phyloP scores from a whole-genome alignment of 73 alveolate species.

The Uronychia binucleata region DNA sequence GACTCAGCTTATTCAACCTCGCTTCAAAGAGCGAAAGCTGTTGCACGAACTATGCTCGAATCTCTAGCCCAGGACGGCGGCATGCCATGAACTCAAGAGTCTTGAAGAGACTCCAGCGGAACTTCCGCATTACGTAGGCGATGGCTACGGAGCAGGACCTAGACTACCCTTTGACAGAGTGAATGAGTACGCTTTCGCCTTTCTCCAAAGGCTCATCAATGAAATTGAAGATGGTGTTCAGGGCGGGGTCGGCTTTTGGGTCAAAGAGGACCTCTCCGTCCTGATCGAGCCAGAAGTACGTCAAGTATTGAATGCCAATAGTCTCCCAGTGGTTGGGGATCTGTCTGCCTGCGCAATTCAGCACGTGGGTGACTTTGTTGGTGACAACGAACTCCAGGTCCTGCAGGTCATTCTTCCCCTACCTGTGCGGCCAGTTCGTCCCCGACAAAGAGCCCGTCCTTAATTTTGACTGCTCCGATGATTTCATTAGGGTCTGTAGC shows the following conservation, averaged over 20 bases:
- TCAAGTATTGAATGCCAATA: conserved; percentile 90
- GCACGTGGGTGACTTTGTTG: conserved; percentile 97
- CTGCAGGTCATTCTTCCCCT: conserved; percentile 32
- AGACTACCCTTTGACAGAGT: conserved; percentile 72
- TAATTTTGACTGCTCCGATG: conserved; percentile 75
- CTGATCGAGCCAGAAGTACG: conserved; percentile 92
- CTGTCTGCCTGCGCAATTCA: conserved; percentile 94
- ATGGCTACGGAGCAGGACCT: conserved; percentile 68
- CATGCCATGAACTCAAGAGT: conserved; percentile 76
- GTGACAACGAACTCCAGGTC: conserved; percentile 95
- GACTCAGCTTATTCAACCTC: conserved; percentile 58
- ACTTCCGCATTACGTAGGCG: conserved; percentile 76
- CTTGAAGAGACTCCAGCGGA: conserved; percentile 80
- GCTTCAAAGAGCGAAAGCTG: conserved; percentile 80
- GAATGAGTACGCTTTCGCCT: conserved; percentile 71
- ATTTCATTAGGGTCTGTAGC: conserved; percentile 77
- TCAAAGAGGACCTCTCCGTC: conserved; percentile 84
- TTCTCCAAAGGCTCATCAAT: conserved; percentile 70
- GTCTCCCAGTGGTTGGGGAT: conserved; percentile 94
- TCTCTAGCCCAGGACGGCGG: conserved; percentile 78
- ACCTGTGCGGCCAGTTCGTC: conserved; percentile 81
- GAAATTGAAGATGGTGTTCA: conserved; percentile 50
- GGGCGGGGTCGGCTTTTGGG: conserved; percentile 56
- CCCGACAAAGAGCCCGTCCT: conserved; percentile 77
- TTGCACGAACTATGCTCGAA: conserved; percentile 74